Evolutionary conservation across 768 basidiomycete genomes (phyloP).

Genomic region (Tricholoma bakamatsutake): DNA sequence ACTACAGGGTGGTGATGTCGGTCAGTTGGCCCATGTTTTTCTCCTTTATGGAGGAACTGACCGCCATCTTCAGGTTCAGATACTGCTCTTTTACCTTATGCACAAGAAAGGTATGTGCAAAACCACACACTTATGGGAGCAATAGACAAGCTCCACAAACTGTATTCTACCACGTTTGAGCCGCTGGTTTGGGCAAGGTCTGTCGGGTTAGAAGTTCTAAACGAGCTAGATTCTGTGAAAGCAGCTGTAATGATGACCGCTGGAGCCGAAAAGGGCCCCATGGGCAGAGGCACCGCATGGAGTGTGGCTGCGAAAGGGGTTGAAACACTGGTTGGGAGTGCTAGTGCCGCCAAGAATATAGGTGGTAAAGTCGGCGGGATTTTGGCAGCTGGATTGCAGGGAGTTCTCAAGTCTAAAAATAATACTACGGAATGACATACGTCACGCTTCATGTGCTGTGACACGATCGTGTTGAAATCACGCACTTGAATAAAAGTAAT

Average conservation of each 20-base stretch:
- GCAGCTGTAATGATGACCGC: conserved; percentile 78
- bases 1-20: conserved; percentile 73
- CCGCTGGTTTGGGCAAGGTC: conserved; percentile 85
- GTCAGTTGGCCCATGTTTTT: conserved; percentile 33
- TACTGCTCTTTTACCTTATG: conserved; percentile 71
- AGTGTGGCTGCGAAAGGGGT: conserved; percentile 38
- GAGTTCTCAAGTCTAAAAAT: conserved; percentile 15
- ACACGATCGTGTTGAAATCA: neutral
- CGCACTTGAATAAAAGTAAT: too few species aligned
- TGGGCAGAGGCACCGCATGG: conserved; percentile 22
- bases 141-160: conserved; percentile 85
- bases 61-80: conserved; percentile 50
- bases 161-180: conserved; percentile 64
- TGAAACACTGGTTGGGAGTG: conserved; percentile 33
- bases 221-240: conserved; percentile 83
- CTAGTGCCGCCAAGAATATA: conserved; percentile 26
- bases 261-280: conserved; percentile 32
- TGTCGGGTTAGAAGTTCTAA: conserved; percentile 83
- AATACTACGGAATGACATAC: neutral
- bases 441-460: neutral
- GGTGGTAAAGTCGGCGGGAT: conserved; percentile 21
- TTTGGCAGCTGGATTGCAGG: conserved; percentile 24
- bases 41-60: neutral
- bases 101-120: conserved; percentile 72
- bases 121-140: conserved; percentile 85